Evolutionary conservation across 257 asterid genomes (phyloP).

Genomic region (Scutellaria baicalensis): DNA sequence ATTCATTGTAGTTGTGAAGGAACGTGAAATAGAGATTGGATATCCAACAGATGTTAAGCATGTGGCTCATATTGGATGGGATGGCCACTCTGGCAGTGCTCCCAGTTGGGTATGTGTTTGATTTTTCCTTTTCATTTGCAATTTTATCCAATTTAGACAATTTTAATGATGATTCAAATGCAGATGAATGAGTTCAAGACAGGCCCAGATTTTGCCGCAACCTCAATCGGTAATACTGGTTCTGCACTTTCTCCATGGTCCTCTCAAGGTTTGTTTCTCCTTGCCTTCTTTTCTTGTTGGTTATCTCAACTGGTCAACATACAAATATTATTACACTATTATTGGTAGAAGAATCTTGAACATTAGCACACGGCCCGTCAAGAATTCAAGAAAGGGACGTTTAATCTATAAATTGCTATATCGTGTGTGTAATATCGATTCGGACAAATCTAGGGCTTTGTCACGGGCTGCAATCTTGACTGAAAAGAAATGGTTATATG

Average conservation of each 20-base stretch:
- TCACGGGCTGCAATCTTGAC: constrained; percentile 29
- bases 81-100: constrained; percentile 62
- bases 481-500: constrained; percentile 6
- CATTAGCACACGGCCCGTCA: neutral
- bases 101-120: constrained; percentile 73
- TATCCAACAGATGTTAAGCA: constrained; percentile 84
- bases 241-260: constrained; percentile 89
- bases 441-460: constrained; percentile 20
- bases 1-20: constrained; percentile 56
- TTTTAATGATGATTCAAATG: neutral
- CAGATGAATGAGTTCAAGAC: constrained; percentile 71
- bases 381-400: constrained; percentile 7
- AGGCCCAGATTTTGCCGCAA: constrained; percentile 66
- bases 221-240: constrained; percentile 46
- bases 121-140: neutral
- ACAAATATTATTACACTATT: neutral
- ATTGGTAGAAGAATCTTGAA: neutral
- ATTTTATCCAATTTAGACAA: neutral
- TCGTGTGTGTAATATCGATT: constrained; percentile 37
- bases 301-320: neutral
- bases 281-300: neutral
- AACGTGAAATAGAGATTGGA: constrained; percentile 81
- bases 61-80: constrained; percentile 94
- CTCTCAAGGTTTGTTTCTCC: constrained; percentile 56
- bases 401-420: neutral